phyloP scores from a whole-genome alignment of 306 rosid genomes.

The Quercus dentata region DNA sequence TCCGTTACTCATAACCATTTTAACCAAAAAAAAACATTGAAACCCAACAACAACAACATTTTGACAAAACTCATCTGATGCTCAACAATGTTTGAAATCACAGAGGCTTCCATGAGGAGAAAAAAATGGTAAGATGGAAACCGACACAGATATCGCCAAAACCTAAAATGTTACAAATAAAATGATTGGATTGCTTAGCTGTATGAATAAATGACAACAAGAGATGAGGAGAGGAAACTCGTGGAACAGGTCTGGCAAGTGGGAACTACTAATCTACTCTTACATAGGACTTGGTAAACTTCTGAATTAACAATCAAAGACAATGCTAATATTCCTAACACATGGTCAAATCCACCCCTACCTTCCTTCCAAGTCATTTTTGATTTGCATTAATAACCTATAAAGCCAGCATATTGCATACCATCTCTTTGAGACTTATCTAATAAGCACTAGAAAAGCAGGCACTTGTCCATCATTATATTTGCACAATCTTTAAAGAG shows the following conservation, averaged over 20 bases:
- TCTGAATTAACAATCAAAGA: slow-evolving; percentile 6
- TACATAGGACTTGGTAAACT: background rate
- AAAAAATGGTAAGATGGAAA: background rate
- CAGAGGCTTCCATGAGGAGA: background rate
- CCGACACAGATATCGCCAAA: background rate
- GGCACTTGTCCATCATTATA: background rate
- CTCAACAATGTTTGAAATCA: background rate
- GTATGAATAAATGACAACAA: background rate
- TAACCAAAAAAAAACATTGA: background rate
- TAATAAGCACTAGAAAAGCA: slow-evolving; percentile 14
- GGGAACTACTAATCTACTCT: background rate
- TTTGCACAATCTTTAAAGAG: slow-evolving; percentile 4
- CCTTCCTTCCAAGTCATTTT: background rate
- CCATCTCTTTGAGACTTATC: slow-evolving; percentile 19
- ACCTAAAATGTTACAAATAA: background rate
- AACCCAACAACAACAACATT: background rate
- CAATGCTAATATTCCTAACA: background rate
- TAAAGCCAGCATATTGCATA: slow-evolving; percentile 7
- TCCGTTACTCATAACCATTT: background rate
- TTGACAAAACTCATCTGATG: background rate
- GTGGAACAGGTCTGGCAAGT: background rate
- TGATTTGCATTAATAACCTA: background rate
- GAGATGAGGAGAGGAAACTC: background rate
- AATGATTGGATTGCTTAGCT: background rate
- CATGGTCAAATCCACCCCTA: background rate